Conservation (phyloP, 2,329 filamentous ascomycete genomes). For the Zelopaecilomyces penicillatus region DNA sequence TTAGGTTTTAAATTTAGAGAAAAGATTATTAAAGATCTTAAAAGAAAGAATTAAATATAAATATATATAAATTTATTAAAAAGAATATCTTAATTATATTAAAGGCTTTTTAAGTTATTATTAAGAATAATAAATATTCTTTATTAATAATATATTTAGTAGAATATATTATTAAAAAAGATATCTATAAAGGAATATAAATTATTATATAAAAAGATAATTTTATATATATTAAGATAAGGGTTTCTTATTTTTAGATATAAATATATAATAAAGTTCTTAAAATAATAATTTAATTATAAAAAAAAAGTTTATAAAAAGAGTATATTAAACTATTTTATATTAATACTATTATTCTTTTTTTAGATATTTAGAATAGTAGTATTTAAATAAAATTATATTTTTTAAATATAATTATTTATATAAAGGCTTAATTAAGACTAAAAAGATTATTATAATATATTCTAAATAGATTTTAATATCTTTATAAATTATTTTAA, state of each 20-base stretch:
- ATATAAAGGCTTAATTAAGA: too few relatives aligned
- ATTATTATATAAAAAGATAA: not conserved
- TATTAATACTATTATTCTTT: too few relatives aligned
- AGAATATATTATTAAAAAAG: not conserved
- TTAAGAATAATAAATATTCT: not conserved
- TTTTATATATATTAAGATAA: constrained; percentile 1
- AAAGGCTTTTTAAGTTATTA: not conserved
- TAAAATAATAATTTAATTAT: too few relatives aligned
- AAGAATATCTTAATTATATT: not conserved
- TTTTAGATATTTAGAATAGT: not conserved
- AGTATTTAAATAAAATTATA: not conserved
- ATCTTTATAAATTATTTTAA: not conserved
- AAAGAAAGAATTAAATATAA: too few relatives aligned
- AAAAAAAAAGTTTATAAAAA: too few relatives aligned
- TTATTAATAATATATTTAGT: not conserved
- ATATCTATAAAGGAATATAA: not conserved
- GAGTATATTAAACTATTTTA: not conserved
- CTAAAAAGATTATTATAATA: too few relatives aligned
- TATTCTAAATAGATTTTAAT: not conserved
- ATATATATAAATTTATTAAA: not conserved
- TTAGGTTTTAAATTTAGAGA: too few relatives aligned
- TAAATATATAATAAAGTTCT: not conserved
- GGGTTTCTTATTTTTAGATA: not conserved
- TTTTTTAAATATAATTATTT: not conserved
- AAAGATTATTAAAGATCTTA: too few relatives aligned